Base-by-base conservation (phyloP, 2,329 filamentous ascomycete genomes). In the Lizonia empirigonia region DNA sequence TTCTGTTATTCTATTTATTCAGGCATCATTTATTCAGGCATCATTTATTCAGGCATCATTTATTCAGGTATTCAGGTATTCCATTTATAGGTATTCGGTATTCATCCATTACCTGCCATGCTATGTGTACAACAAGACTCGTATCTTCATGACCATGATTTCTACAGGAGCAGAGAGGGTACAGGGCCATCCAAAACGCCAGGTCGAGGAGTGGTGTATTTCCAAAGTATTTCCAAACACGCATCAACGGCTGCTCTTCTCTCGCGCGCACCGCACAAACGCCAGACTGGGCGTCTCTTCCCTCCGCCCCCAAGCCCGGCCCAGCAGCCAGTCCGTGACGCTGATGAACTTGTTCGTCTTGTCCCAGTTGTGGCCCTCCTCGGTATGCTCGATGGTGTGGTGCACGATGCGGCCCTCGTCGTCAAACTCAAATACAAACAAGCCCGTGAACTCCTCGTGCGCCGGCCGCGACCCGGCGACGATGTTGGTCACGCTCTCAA, bases 401-500 rank as follows among this genome's bases (percentile, higher is more conserved):
- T 85, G 91, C 38, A 89, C 75, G 27, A 99, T 85, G 57, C 91
- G 82, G 1, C 94, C 94, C 64, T 96, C 83, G 37, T 85, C 81
- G 68, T 97, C 94, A 70, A 99, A 99, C 59, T 96, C 90, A 71
- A 99, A 99, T 52, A 96, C 87, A 74, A 97, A 99, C 9, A 97
- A 75, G 0, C 94, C 94, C 1, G 86, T 90, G 63, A 97, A 97
- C 67, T 92, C 88, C 65, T 89, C 87, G 18, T 72, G 62, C 2
- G 52, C 39, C 10, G 46, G 40, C 15, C 55, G 58, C 60, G 80
- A 74, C 15, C 82, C 78, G 41, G 83, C 80, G 4, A 86, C 76
- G 32, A 84, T 81, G 30, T 78, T 78, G 15, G 74, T 79, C 50
- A 83, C 81, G 68, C 79, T 80, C 54, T 82, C 79, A 12, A 82